Evolutionary conservation across 257 asterid species (phyloP).

Genomic region (Echites panduratus): DNA sequence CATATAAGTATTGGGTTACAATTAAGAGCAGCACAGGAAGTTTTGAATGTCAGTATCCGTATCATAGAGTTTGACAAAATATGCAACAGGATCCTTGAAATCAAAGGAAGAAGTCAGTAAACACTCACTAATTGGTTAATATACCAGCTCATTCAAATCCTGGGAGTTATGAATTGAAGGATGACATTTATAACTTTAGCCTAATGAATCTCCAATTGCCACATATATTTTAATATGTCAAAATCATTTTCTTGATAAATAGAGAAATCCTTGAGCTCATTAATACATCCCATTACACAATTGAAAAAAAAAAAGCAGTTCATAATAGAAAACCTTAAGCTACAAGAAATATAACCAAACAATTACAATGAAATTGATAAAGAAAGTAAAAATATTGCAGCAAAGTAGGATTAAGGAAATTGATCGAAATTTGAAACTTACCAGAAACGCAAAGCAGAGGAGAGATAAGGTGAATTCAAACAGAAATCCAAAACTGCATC

Average conservation of each 20-base stretch:
- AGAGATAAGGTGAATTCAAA: constrained; percentile 50
- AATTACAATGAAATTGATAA: background rate
- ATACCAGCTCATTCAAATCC: background rate
- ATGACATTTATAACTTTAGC: background rate
- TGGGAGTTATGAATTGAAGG: background rate
- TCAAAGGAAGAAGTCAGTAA: background rate
- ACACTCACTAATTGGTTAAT: background rate
- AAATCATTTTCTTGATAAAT: background rate
- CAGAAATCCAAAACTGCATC: constrained; percentile 78
- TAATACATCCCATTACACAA: no score
- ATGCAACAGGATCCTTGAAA: background rate
- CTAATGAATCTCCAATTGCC: no score
- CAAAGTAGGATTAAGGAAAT: background rate
- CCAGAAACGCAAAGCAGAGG: constrained; percentile 78
- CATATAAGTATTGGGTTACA: background rate
- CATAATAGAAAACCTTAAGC: no score
- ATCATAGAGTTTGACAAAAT: background rate
- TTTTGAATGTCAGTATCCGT: background rate
- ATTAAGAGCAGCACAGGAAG: background rate
- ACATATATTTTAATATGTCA: no score
- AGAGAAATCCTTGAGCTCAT: background rate
- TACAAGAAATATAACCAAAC: no score
- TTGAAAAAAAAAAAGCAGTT: no score
- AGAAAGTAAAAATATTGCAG: background rate
- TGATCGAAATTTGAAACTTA: constrained; percentile 10